phyloP scores from a whole-genome alignment of 179 eudicot genomes.

The Corrigiola litoralis region DNA sequence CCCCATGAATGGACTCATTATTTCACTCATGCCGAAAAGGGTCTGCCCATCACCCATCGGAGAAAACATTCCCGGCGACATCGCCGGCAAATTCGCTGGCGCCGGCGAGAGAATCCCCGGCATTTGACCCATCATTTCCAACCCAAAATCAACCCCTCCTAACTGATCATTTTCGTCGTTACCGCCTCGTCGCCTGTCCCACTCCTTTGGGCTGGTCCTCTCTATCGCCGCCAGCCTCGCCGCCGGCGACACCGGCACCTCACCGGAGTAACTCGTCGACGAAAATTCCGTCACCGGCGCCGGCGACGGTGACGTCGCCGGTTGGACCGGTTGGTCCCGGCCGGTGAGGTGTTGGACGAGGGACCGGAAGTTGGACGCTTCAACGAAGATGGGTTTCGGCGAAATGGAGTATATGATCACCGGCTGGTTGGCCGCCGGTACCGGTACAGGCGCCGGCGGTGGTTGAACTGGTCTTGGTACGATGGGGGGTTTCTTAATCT shows the following conservation, averaged over 20 bases:
- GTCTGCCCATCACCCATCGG: slow-evolving; percentile 30
- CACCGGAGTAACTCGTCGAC: not conserved
- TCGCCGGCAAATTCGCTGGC: slow-evolving; percentile 54
- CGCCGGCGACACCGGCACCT: slow-evolving; percentile 52
- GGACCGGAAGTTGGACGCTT: slow-evolving; percentile 51
- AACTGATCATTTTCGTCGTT: not conserved
- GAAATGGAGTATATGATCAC: slow-evolving; percentile 77
- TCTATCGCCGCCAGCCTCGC: slow-evolving; percentile 64
- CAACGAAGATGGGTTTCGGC: slow-evolving; percentile 67
- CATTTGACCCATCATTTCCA: slow-evolving; percentile 31
- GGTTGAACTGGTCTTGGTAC: slow-evolving; percentile 25
- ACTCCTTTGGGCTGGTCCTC: slow-evolving; percentile 47
- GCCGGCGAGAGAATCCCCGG: slow-evolving; percentile 81
- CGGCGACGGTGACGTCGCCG: not conserved
- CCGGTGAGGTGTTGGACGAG: slow-evolving; percentile 87
- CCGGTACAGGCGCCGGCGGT: slow-evolving; percentile 9
- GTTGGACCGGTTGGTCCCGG: too few relatives aligned
- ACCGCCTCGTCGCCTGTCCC: slow-evolving; percentile 28
- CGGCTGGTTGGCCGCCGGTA: slow-evolving; percentile 34
- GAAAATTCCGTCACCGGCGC: not conserved
- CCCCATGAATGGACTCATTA: slow-evolving; percentile 43
- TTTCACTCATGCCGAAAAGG: slow-evolving; percentile 23
- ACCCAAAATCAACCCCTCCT: not conserved
- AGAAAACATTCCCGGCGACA: slow-evolving; percentile 37
- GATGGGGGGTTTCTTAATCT: slow-evolving; percentile 59